Evolutionary conservation across 1,284 basidiomycete genomes (phyloP), one percentile per base, ranked within the genome.

Genomic region (Porphyrellus sp.): DNA sequence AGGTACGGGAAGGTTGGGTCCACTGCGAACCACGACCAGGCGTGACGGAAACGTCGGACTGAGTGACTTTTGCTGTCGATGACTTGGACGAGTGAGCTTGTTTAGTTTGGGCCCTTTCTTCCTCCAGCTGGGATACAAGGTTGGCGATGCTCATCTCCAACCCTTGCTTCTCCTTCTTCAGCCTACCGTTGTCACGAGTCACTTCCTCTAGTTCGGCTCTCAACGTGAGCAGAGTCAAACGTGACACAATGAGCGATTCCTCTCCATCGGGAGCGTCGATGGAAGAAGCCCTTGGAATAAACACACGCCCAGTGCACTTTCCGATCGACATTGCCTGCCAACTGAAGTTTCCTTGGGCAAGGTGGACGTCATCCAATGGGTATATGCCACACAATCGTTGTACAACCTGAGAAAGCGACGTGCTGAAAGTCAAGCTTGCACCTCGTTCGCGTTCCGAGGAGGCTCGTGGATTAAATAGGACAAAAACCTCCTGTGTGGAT

Each of bases 391-490:
- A 63, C 25, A 87, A 70, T 56, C 76, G 76, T 8, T 61, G 52
- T 6, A 75, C 74, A 1, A 75, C 69, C 1, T 65, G 61, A 8
- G 72, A 63, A 12, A 76, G 49, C 16, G 75, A 78, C 11, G 42
- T 57, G 25, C 53, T 56, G 33, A 69, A 54, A 9, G 54, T 57
- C 52, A 69, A 39, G 2, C 75, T 81, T 24, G 82, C 76, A 15
- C 80, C 80, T 34, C 68, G 58, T 0, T 76, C 76, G 57, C 80
- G 74, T 24, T 71, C 70, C 1, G 77, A 71, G n/a, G 77, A 71
- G 23, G 74, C 70, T 59, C 83, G 82, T 2, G 81, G 82, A 63
- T 84, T 81, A 59, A 85, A 85, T 30, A 85, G 68, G 30, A 79
- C 72, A 60, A 80, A 85, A n/a, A 81, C 55, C 30, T 69, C 63